These are phyloP conservation scores for Candida vaughaniae DNA, from an alignment of 805 yeast genomes.

Conservation along the genomic window DNA sequence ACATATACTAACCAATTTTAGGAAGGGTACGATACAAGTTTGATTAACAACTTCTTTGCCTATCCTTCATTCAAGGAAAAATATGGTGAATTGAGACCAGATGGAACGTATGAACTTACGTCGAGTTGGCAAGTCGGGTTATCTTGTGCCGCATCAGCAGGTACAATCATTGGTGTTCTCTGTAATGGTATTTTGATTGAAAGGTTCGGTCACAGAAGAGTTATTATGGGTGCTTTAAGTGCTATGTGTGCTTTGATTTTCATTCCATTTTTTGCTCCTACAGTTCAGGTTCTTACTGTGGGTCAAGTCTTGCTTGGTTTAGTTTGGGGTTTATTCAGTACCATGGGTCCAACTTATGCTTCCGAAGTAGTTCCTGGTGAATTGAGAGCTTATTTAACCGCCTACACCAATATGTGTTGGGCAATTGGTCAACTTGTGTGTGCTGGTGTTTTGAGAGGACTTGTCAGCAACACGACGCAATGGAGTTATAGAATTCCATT, in stretches of 20 bases:
- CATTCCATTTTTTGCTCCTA: slow-evolving; percentile 38
- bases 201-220: slow-evolving; percentile 40
- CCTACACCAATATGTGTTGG: slow-evolving; percentile 37
- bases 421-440: slow-evolving; percentile 40
- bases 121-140: slow-evolving; percentile 33
- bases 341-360: slow-evolving; percentile 38
- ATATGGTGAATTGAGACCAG: slow-evolving; percentile 29
- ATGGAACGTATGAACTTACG: slow-evolving; percentile 18
- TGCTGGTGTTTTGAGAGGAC: slow-evolving; percentile 38
- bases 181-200: slow-evolving; percentile 42
- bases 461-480: slow-evolving; percentile 24
- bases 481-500: slow-evolving; percentile 38
- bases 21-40: slow-evolving; percentile 35
- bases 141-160: slow-evolving; percentile 28
- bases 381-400: slow-evolving; percentile 37
- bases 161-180: slow-evolving; percentile 44
- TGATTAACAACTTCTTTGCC: slow-evolving; percentile 38
- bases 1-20: no score
- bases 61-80: slow-evolving; percentile 32
- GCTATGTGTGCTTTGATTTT: slow-evolving; percentile 29
- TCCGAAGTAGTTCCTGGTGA: slow-evolving; percentile 44
- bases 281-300: slow-evolving; percentile 32
- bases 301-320: slow-evolving; percentile 43
- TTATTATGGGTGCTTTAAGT: slow-evolving; percentile 25
- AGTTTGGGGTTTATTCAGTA: slow-evolving; percentile 42